These are phyloP conservation scores for Russula earlei DNA, from an alignment of 768 basidiomycete species.

Conservation along the genomic window DNA sequence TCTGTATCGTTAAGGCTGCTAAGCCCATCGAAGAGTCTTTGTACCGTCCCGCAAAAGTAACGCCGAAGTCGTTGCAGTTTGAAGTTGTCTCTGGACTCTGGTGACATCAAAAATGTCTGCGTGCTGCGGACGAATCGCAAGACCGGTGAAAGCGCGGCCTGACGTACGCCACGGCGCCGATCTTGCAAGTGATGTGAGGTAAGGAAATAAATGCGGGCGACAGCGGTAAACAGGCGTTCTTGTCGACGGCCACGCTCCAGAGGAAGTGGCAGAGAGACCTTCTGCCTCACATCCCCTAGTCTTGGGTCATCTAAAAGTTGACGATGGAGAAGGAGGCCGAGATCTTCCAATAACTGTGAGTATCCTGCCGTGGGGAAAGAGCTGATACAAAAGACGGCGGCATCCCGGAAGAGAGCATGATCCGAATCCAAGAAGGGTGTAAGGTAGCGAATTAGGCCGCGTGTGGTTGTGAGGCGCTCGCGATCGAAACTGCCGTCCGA, in stretches of 20 bases:
- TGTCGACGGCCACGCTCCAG: conserved; percentile 58
- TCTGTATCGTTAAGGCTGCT: conserved; percentile 64
- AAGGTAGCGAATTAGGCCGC: conserved; percentile 75
- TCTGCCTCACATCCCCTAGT: conserved; percentile 25
- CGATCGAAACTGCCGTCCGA: conserved; percentile 72
- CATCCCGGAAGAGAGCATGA: conserved; percentile 72
- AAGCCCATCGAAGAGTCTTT: conserved; percentile 74
- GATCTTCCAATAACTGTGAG: conserved; percentile 73
- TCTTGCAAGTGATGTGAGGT: conserved; percentile 71
- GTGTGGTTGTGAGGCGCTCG: conserved; percentile 72
- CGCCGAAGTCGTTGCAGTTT: conserved; percentile 74
- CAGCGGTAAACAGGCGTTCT: conserved; percentile 73
- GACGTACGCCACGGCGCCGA: conserved; percentile 56
- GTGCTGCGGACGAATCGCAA: conserved; percentile 83
- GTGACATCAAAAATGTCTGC: conserved; percentile 61
- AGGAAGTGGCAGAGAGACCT: conserved; percentile 34
- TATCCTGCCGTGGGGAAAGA: conserved; percentile 72
- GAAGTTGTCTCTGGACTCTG: conserved; percentile 65
- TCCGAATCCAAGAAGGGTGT: conserved; percentile 86
- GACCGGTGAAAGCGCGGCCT: conserved; percentile 66
- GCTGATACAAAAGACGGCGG: conserved; percentile 82
- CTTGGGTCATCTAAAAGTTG: conserved; percentile 76
- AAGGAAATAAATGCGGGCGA: conserved; percentile 81
- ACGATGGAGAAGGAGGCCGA: conserved; percentile 67
- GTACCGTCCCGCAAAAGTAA: conserved; percentile 85